Base-by-base conservation (phyloP, 225 moss, liverwort and hornwort genomes). In the Pseudisothecium myosuroides region DNA sequence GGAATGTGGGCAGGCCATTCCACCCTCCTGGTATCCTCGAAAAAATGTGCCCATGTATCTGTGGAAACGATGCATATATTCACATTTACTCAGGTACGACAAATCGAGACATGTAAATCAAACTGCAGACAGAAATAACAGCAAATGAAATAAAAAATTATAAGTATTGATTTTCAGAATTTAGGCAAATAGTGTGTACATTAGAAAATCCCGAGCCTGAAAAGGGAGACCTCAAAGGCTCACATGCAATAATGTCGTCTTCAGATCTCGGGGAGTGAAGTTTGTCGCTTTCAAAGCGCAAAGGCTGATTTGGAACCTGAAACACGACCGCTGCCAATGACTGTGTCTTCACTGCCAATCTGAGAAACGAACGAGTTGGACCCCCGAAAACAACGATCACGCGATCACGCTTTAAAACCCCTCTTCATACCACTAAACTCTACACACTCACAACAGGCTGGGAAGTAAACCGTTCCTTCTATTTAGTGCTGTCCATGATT, bases 251-350 rank as follows among this genome's bases (percentile, higher is more conserved):
- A 47, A 99, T 90, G 84, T 96, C 95, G 85, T 99, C 99, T 90
- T 97, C 96, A 56, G 93, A 94, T 76, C 97, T 95, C 58, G 64
- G 69, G n/a, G 90, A 87, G 63, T 90, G 91, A 66, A 92, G 88
- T n/a, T 89, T 82, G 82, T 97, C 99, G 23, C 90, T 90, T 61
- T 87, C 76, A 54, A 99, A 97, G 58, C 87, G 92, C 76, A 96
- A 95, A 83, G 99, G 99, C 84, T 99, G 99, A 92, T 99, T 99
- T 61, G 99, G 99, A 88, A 97, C 97, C 87, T 99, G 99, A 85
- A 96, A 97, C 41, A 99, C 74, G 27, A 97, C 95, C 34, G 93
- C 96, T 80, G 95, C 96, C 85, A 99, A 89, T 82, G 93, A 93
- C 91, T 91, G 93, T 73, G 97, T 96, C 93, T 95, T 96, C 93